Conservation (phyloP, 805 yeast species). For the Candida boidinii region DNA sequence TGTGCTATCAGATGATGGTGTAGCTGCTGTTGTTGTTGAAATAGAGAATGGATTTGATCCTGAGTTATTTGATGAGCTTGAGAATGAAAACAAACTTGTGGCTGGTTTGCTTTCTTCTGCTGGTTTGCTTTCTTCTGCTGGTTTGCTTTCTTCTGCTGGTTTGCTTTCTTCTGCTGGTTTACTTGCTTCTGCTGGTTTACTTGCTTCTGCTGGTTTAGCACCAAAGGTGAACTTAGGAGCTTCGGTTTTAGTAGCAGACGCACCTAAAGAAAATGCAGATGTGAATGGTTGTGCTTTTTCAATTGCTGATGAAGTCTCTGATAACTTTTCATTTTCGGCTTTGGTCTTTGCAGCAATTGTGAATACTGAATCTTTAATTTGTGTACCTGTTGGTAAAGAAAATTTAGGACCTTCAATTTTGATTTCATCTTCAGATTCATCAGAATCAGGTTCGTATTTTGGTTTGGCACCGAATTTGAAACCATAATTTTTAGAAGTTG, state of each 20-base stretch:
- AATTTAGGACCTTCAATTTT: constrained; percentile 72
- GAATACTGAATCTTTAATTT: constrained; percentile 24
- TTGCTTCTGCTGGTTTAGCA: constrained; percentile 2
- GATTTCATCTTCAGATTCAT: constrained; percentile 52
- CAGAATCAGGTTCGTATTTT: constrained; percentile 24
- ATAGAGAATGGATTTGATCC: too few relatives aligned
- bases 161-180: constrained; percentile 2
- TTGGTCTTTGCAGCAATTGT: constrained; percentile 11
- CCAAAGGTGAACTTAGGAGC: constrained; percentile 10
- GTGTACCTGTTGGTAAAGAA: constrained; percentile 30
- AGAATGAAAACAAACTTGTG: too few relatives aligned
- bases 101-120: too few relatives aligned
- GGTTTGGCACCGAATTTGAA: constrained; percentile 35
- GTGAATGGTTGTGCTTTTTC: constrained; percentile 9
- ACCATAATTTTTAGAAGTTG: constrained; percentile 41
- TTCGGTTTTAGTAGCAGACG: constrained; percentile 1
- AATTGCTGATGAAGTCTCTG: background rate
- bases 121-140: too few relatives aligned
- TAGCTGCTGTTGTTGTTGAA: background rate
- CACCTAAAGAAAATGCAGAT: constrained; percentile 10
- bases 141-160: too few relatives aligned
- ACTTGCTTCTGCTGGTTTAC: constrained; percentile 1
- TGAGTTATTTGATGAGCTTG: too few relatives aligned
- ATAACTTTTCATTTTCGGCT: constrained; percentile 8
- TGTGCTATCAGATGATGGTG: too few relatives aligned